phyloP scores from a whole-genome alignment of 768 basidiomycete genomes.

The Serendipita sp. region DNA sequence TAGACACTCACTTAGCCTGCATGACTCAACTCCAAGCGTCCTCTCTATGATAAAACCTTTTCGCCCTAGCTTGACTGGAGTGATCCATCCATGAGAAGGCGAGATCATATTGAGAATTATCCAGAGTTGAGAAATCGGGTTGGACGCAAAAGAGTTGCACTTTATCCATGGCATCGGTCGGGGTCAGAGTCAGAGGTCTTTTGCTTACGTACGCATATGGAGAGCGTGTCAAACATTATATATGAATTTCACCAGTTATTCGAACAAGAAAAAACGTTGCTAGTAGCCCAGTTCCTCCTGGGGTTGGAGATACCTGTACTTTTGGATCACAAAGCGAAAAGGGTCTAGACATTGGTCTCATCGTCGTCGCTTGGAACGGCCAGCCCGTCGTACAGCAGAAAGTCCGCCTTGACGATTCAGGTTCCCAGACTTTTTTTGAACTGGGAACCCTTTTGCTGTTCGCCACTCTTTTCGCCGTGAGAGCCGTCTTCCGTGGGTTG shows the following conservation, averaged over 20 bases:
- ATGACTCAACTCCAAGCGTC: constrained; percentile 53
- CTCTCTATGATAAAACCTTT: constrained; percentile 50
- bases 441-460: neutral
- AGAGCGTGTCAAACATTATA: too few species aligned
- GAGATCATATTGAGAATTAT: constrained; percentile 27
- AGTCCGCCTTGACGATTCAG: neutral
- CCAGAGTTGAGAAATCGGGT: neutral
- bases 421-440: neutral
- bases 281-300: too few species aligned
- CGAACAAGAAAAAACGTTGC: too few species aligned
- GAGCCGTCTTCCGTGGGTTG: neutral
- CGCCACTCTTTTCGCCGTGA: neutral
- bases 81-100: constrained; percentile 44
- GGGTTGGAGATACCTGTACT: too few species aligned
- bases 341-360: too few species aligned
- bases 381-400: neutral
- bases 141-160: neutral
- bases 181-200: neutral
- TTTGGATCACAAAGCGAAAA: too few species aligned
- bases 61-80: constrained; percentile 39
- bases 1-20: neutral
- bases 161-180: neutral
- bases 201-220: too few species aligned
- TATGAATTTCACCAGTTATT: too few species aligned
- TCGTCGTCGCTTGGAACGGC: neutral